phyloP scores from a whole-genome alignment of 2,329 filamentous ascomycete species.

The Hysterium pulicare region DNA sequence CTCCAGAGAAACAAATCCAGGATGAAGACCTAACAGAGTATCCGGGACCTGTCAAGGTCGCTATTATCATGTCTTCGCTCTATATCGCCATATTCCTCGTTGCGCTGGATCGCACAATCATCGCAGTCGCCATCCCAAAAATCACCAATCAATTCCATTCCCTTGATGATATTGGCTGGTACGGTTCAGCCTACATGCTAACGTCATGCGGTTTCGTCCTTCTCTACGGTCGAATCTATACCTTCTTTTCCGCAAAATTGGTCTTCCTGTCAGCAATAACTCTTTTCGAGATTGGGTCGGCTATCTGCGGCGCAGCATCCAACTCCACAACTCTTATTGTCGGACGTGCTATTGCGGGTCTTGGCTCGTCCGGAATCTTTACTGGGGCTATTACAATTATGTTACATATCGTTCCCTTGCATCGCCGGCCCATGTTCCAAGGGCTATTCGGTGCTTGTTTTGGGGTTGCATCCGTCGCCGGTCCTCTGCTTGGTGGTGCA shows the following conservation, averaged over 20 bases:
- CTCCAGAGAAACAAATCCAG: too few relatives aligned
- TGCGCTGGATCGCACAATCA: conserved; percentile 43
- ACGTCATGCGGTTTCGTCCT: conserved; percentile 41
- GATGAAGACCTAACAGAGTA: too few relatives aligned
- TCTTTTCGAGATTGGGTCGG: conserved; percentile 50
- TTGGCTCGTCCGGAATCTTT: conserved; percentile 30
- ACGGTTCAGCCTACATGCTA: conserved; percentile 38
- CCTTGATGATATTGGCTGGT: conserved; percentile 44
- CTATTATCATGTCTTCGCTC: conserved; percentile 27
- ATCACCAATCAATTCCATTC: conserved; percentile 46
- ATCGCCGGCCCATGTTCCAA: conserved; percentile 40
- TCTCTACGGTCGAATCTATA: conserved; percentile 46
- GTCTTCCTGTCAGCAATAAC: conserved; percentile 49
- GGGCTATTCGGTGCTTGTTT: conserved; percentile 40
- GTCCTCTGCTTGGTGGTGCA: conserved; percentile 44
- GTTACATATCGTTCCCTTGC: conserved; percentile 35
- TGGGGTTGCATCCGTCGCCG: conserved; percentile 40
- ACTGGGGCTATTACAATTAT: conserved; percentile 33
- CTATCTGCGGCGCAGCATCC: conserved; percentile 49
- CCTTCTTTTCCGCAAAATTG: conserved; percentile 48
- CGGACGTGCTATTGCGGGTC: conserved; percentile 28
- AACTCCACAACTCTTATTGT: conserved; percentile 27
- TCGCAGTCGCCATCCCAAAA: conserved; percentile 43
- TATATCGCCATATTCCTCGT: conserved; percentile 34
- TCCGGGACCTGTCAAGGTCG: conserved; percentile 22